Conservation (phyloP, 2,329 filamentous ascomycete species). For the Trichophyton schoenleinii region DNA sequence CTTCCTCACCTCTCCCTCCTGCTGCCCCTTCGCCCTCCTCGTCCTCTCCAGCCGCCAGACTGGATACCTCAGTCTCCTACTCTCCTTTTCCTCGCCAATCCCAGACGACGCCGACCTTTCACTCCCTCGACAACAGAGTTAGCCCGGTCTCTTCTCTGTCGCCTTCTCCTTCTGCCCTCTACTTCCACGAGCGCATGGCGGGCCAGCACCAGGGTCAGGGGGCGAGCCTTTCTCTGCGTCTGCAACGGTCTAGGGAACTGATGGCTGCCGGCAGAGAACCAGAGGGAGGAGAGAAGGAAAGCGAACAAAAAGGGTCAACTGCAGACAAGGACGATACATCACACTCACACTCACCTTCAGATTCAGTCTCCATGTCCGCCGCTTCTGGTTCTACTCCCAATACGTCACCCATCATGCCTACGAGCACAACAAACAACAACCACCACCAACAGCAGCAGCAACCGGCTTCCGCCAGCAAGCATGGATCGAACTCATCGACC, state of each 20-base stretch:
- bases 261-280: background rate
- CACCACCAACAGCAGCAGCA: background rate
- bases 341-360: background rate
- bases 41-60: background rate
- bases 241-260: background rate
- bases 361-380: background rate
- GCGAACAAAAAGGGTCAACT: background rate
- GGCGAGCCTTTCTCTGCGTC: background rate
- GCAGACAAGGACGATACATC: background rate
- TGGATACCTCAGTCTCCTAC: constrained; percentile 1
- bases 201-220: constrained; percentile 3
- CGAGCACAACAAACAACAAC: background rate
- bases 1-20: background rate
- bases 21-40: background rate
- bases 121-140: background rate
- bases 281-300: background rate
- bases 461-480: background rate
- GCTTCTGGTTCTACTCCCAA: background rate
- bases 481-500: background rate
- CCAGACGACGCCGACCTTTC: background rate
- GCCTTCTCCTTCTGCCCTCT: background rate
- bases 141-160: background rate
- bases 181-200: constrained; percentile 2
- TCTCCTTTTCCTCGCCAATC: background rate
- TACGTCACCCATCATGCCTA: background rate